These are phyloP conservation scores for Phaeosphaeriaceae sp. DNA, from an alignment of 2,329 filamentous ascomycete species.

Conservation along the genomic window DNA sequence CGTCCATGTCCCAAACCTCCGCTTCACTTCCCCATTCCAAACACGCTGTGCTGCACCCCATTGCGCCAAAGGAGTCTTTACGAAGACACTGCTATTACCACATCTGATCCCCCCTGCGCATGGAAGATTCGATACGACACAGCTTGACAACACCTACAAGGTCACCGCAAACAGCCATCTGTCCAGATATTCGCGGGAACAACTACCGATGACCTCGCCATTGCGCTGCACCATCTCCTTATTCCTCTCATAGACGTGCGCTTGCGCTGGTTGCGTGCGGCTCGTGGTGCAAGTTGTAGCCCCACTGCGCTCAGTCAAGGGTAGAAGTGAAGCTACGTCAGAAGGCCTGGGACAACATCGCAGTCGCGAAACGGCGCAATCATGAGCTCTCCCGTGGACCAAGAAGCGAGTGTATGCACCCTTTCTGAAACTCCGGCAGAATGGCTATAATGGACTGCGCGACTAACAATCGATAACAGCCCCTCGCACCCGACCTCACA, in stretches of 20 bases:
- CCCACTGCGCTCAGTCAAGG: background rate
- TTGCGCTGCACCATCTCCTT: constrained; percentile 22
- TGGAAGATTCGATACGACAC: constrained; percentile 33
- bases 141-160: constrained; percentile 19
- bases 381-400: constrained; percentile 25
- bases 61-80: constrained; percentile 4
- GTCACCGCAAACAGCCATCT: constrained; percentile 15
- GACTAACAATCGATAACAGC: constrained; percentile 8
- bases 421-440: background rate
- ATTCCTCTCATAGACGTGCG: constrained; percentile 31
- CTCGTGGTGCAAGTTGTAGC: constrained; percentile 1
- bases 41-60: constrained; percentile 18
- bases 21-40: constrained; percentile 17
- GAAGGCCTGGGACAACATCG: background rate
- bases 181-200: constrained; percentile 11
- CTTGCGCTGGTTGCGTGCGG: constrained; percentile 17
- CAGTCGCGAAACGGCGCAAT: constrained; percentile 24
- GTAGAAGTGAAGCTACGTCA: constrained; percentile 21
- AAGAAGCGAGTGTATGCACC: constrained; percentile 32
- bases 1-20: constrained; percentile 18
- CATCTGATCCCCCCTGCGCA: constrained; percentile 11
- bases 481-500: constrained; percentile 26
- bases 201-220: constrained; percentile 42
- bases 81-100: background rate
- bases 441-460: background rate